phyloP scores from a whole-genome alignment of 2,329 filamentous ascomycete genomes.

The Raffaelea deltoideospora region DNA sequence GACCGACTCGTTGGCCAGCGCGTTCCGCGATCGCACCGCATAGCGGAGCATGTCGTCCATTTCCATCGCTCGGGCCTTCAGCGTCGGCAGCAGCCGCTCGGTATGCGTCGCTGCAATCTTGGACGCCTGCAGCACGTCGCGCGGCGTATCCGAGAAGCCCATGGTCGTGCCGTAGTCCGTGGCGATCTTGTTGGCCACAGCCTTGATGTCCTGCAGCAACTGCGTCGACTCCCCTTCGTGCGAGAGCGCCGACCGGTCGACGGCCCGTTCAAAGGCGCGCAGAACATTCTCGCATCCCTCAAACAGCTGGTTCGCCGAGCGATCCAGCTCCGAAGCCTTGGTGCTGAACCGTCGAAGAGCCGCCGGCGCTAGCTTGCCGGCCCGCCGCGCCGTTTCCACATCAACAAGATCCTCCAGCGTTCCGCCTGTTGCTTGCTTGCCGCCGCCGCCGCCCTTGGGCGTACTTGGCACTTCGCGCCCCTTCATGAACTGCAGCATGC shows the following conservation, averaged over 20 bases:
- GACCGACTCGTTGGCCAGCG: slow-evolving; percentile 48
- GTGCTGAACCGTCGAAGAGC: slow-evolving; percentile 43
- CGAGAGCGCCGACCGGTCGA: slow-evolving; percentile 36
- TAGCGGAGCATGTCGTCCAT: slow-evolving; percentile 46
- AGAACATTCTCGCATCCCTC: slow-evolving; percentile 45
- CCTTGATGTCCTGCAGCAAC: slow-evolving; percentile 71
- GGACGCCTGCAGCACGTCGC: slow-evolving; percentile 44
- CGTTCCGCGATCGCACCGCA: slow-evolving; percentile 51
- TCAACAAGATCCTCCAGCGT: slow-evolving; percentile 67
- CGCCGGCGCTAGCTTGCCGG: slow-evolving; percentile 47
- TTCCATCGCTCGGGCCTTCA: slow-evolving; percentile 39
- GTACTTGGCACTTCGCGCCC: too few species aligned
- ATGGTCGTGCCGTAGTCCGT: slow-evolving; percentile 71
- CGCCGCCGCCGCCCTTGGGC: slow-evolving; percentile 11
- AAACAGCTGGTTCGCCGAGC: slow-evolving; percentile 43
- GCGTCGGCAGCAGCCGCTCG: slow-evolving; percentile 42
- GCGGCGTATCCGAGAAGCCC: slow-evolving; percentile 37
- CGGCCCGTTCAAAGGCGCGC: slow-evolving; percentile 45
- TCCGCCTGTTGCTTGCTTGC: slow-evolving; percentile 15
- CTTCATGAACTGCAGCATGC: slow-evolving; percentile 51
- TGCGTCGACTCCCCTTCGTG: slow-evolving; percentile 50
- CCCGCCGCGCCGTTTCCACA: slow-evolving; percentile 53
- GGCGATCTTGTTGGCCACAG: slow-evolving; percentile 71
- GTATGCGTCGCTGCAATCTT: slow-evolving; percentile 50
- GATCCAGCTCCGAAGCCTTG: slow-evolving; percentile 46